These are phyloP conservation scores for Pseudogymnoascus sp. DNA, from an alignment of 2,329 filamentous ascomycete genomes.

Conservation along the genomic window DNA sequence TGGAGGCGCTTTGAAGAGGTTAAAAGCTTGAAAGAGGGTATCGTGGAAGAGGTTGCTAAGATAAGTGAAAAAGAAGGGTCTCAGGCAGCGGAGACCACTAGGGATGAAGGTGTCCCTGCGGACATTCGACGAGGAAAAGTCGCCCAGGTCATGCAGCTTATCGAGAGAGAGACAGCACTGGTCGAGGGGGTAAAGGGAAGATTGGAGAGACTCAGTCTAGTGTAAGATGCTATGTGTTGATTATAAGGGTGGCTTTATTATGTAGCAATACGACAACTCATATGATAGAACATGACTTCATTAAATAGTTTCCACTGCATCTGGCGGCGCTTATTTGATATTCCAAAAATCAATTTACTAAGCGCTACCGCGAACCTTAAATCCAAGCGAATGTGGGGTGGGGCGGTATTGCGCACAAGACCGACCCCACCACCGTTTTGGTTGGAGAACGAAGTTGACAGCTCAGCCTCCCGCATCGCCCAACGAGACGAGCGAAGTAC, in stretches of 20 bases:
- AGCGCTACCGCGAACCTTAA: constrained; percentile 9
- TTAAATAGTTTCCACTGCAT: background rate
- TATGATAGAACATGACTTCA: background rate
- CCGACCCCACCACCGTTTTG: constrained; percentile 10
- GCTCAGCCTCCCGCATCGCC: constrained; percentile 2
- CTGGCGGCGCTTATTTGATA: constrained; percentile 3
- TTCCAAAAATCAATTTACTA: background rate
- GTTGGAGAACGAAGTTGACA: constrained; percentile 8
- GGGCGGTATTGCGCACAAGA: constrained; percentile 8
- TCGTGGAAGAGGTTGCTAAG: constrained; percentile 37
- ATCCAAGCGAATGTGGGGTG: constrained; percentile 8
- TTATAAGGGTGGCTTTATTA: constrained; percentile 2
- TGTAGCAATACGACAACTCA: background rate
- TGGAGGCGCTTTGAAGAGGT: constrained; percentile 53
- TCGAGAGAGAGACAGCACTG: constrained; percentile 60
- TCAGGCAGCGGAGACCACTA: constrained; percentile 13
- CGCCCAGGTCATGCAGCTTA: constrained; percentile 52
- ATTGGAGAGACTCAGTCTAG: constrained; percentile 46
- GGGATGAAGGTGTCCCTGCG: constrained; percentile 36
- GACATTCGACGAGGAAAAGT: constrained; percentile 57
- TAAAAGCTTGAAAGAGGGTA: constrained; percentile 44
- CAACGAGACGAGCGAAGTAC: background rate
- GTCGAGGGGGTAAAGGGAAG: constrained; percentile 59
- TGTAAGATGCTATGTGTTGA: background rate
- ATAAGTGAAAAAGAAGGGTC: constrained; percentile 21